These are phyloP conservation scores for Chytriomyces sp. DNA, from an alignment of 192 early-diverging fungal genomes.

Conservation along the genomic window DNA sequence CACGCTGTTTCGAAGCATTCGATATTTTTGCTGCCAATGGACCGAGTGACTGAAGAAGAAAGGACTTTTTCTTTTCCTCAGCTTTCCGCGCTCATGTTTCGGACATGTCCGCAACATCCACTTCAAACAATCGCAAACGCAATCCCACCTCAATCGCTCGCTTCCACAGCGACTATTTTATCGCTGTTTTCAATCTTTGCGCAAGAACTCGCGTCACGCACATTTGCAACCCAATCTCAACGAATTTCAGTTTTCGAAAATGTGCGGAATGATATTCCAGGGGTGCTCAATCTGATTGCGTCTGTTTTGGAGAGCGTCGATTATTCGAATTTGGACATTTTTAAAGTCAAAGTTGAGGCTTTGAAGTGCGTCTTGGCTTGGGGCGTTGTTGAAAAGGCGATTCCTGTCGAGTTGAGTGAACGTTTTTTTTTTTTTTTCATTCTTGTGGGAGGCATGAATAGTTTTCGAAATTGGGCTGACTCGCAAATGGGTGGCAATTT, in stretches of 20 bases:
- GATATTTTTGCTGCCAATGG: too few species aligned
- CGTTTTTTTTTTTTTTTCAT: not conserved
- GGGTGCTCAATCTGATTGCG: conserved; percentile 1
- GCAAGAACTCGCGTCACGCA: conserved; percentile 17
- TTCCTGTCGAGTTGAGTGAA: conserved; percentile 28
- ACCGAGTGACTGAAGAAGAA: too few species aligned
- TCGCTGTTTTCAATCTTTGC: conserved; percentile 23
- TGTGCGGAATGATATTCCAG: not conserved
- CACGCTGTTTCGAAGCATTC: not conserved
- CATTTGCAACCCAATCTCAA: conserved; percentile 11
- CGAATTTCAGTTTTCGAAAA: conserved; percentile 13
- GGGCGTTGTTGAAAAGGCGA: conserved; percentile 21
- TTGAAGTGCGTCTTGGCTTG: conserved; percentile 36
- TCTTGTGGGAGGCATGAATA: not conserved
- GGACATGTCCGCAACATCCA: too few species aligned
- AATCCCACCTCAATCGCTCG: not conserved
- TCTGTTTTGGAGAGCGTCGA: conserved; percentile 1
- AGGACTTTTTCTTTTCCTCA: too few species aligned
- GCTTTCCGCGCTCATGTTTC: too few species aligned
- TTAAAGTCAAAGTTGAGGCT: conserved; percentile 26
- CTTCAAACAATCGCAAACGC: too few species aligned
- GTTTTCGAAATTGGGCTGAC: too few species aligned
- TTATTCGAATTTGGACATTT: conserved; percentile 2
- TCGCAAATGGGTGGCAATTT: too few species aligned
- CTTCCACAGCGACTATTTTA: not conserved